Base-by-base conservation (phyloP, 345 rosid species). In the Eutrema japonicum region DNA sequence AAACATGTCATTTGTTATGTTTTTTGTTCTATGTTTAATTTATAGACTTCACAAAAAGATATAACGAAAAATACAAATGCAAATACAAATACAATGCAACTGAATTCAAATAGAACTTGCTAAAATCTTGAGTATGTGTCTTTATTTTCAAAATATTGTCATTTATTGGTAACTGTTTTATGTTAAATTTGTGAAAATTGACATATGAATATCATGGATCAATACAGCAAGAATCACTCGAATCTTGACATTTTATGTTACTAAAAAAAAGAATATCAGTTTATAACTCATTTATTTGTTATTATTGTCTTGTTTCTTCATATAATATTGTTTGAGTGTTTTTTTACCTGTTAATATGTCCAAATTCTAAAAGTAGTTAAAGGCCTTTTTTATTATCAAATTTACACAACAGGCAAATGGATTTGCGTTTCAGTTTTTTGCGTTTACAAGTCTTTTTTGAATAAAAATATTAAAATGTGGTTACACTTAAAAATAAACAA, bases 401-500 rank as follows among this genome's bases (percentile, higher is more conserved):
- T 50, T 26, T 68, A 42, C 30, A 40, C 12, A 43, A 57, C 8
- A 55, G 12, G 35, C 32, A 68, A 68, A 68, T 70, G 56, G 32
- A 48, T 43, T 35, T 69, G 5, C 26, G 9, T 57, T 73, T 50
- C 54, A 10, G 12, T 4, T 4, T 22, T 50, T 50, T 50, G 7
- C 32, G 30, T 50, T 49, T 45, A 45, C 26, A 41, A 41, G 29
- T 48, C 32, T 10, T 56, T 8, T 45, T 46, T 12, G 14, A 53
- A 45, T 33, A n/a, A 51, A 52, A 49, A 72, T 56, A 54, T 55
- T 56, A 50, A 48, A 65, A 48, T 32, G 60, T 30, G 59, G 37
- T 57, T 58, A 66, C 67, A 66, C 57, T 35, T 73, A 14, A 56
- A 73, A 66, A 47, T 32, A 58, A 66, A 42, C 78, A n/a, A 72